A percentile compares a stretch with the other conserved stretches of the same genome.
Evolutionary conservation across 306 rosid genomes (phyloP).

Genomic region (Betula pendula): DNA sequence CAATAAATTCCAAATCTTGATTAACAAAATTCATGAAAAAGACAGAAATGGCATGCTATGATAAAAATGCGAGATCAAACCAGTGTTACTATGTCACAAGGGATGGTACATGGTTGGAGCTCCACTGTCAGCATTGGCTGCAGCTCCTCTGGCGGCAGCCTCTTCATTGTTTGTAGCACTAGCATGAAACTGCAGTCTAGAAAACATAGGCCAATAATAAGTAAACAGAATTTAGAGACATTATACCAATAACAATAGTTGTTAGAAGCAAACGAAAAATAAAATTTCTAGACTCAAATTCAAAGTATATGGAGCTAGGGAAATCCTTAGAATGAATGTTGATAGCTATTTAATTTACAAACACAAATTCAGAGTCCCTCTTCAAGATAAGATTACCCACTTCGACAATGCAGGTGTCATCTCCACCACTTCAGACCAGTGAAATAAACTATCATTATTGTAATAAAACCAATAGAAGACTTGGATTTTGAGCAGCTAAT

Average conservation of each 20-base stretch:
- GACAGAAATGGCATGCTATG: constrained; percentile 5
- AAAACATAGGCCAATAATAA: constrained; percentile 7
- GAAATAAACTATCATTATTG: neutral
- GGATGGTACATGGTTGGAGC: constrained; percentile 72
- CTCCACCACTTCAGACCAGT: neutral
- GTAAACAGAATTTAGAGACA: constrained; percentile 5
- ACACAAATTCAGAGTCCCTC: neutral
- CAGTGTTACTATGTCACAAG: constrained; percentile 27
- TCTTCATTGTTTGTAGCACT: constrained; percentile 59
- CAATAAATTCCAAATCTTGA: neutral
- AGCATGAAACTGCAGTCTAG: constrained; percentile 52
- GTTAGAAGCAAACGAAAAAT: constrained; percentile 12
- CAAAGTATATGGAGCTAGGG: constrained; percentile 8
- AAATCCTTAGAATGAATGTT: neutral
- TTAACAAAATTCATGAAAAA: neutral
- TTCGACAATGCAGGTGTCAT: neutral
- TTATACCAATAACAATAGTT: neutral
- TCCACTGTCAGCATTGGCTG: constrained; percentile 63
- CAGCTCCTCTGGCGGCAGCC: constrained; percentile 75
- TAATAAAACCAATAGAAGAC: neutral
- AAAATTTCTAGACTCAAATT: neutral
- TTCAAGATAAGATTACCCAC: neutral
- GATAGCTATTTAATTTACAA: neutral
- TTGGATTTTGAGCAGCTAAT: neutral
- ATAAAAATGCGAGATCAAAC: constrained; percentile 36